phyloP scores from a whole-genome alignment of 176 grass and related monocot genomes.

The Rhynchospora breviuscula region DNA sequence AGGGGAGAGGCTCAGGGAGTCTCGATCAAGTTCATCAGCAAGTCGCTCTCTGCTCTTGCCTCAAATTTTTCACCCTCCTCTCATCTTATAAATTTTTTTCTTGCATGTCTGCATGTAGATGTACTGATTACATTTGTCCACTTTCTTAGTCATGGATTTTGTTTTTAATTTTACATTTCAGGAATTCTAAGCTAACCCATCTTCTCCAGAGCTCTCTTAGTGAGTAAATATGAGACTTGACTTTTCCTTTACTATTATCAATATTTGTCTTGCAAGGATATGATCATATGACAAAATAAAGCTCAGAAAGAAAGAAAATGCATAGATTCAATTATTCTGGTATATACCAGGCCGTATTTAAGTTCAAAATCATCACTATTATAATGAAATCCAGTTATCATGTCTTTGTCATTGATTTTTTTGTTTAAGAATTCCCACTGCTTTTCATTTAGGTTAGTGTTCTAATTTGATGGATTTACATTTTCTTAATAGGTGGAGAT shows the following conservation, averaged over 20 bases:
- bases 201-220: conserved; percentile 91
- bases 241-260: not conserved
- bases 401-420: not conserved
- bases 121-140: not conserved
- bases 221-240: conserved; percentile 25
- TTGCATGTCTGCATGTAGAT: not conserved
- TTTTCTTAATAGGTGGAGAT: conserved; percentile 64
- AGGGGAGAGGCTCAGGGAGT: conserved; percentile 82
- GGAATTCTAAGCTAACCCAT: conserved; percentile 96
- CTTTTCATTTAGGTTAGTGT: too few species aligned
- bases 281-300: not conserved
- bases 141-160: not conserved
- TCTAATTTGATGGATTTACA: not conserved
- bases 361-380: not conserved
- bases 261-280: not conserved
- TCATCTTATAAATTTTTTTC: not conserved
- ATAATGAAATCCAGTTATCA: not conserved
- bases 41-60: conserved; percentile 84
- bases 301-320: not conserved
- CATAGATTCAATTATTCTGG: not conserved
- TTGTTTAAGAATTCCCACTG: not conserved
- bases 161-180: conserved; percentile 36
- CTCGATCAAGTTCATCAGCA: conserved; percentile 95
- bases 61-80: conserved; percentile 30
- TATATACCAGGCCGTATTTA: not conserved